phyloP scores from a whole-genome alignment of 2,329 filamentous ascomycete genomes.

The Fusarium chuoi region DNA sequence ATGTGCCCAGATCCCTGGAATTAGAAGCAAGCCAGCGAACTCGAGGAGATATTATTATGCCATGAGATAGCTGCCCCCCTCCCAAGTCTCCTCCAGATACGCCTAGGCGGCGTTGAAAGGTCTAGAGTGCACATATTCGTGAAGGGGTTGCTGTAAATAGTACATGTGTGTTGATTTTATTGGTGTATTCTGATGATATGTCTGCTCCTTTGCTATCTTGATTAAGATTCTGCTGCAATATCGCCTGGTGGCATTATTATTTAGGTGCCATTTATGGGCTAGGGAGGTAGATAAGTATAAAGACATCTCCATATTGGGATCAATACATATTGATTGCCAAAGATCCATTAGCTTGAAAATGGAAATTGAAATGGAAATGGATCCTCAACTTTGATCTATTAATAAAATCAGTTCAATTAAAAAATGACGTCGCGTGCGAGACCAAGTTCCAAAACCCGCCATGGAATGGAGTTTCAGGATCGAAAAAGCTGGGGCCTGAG shows the following conservation, averaged over 20 bases:
- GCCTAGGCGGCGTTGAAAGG: not conserved
- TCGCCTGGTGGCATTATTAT: not conserved
- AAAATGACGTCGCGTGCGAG: slow-evolving; percentile 22
- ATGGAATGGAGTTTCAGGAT: slow-evolving; percentile 14
- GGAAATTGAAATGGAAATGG: not conserved
- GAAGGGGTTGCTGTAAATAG: not conserved
- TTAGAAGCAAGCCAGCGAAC: not conserved
- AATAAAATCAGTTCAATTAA: not conserved
- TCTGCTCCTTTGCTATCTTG: not conserved
- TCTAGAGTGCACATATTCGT: not conserved
- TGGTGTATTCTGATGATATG: no score
- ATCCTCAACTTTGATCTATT: not conserved
- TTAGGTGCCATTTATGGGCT: not conserved
- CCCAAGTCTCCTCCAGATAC: not conserved
- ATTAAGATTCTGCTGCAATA: not conserved
- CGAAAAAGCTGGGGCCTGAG: slow-evolving; percentile 1
- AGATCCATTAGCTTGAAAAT: not conserved
- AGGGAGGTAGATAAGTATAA: not conserved
- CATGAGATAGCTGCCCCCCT: not conserved
- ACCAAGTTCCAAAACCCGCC: slow-evolving; percentile 4
- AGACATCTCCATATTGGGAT: not conserved
- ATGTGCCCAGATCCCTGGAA: not conserved
- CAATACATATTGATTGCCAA: not conserved
- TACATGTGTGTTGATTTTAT: not conserved
- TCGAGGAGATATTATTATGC: not conserved